Conservation (phyloP, 352 stramenopile species). For the Lagenidium giganteum region DNA sequence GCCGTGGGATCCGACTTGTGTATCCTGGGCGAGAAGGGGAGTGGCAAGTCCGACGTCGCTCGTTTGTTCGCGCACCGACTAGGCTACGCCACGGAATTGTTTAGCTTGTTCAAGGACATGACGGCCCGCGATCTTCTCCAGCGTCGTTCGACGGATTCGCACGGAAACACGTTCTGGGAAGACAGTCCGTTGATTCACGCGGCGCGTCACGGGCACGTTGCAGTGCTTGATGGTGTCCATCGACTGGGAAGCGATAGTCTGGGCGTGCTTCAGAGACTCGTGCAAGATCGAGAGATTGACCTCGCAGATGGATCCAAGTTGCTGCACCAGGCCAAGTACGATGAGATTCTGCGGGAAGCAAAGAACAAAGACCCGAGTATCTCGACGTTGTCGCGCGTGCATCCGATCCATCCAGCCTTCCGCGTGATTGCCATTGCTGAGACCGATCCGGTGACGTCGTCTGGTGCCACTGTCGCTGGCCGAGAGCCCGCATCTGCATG, state of each 20-base stretch:
- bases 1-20: slow-evolving; percentile 71
- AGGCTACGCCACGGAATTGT: slow-evolving; percentile 85
- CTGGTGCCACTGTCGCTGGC: slow-evolving; percentile 18
- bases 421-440: slow-evolving; percentile 85
- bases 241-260: slow-evolving; percentile 89
- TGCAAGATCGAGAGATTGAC: slow-evolving; percentile 87
- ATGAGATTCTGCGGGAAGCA: slow-evolving; percentile 29
- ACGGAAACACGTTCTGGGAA: slow-evolving; percentile 90
- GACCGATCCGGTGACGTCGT: slow-evolving; percentile 27
- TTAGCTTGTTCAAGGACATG: slow-evolving; percentile 93
- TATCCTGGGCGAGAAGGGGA: slow-evolving; percentile 76
- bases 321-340: slow-evolving; percentile 48
- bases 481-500: slow-evolving; percentile 49
- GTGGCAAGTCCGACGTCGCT: slow-evolving; percentile 74
- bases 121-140: slow-evolving; percentile 90
- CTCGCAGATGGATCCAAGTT: slow-evolving; percentile 88
- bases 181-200: slow-evolving; percentile 90
- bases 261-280: slow-evolving; percentile 77
- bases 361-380: slow-evolving; percentile 12
- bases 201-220: slow-evolving; percentile 74
- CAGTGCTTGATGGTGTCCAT: slow-evolving; percentile 92
- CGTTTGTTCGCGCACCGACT: slow-evolving; percentile 62
- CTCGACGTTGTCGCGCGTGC: slow-evolving; percentile 22
- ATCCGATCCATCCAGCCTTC: slow-evolving; percentile 86
- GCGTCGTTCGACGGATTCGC: slow-evolving; percentile 77